Conservation (phyloP, 495 filamentous ascomycete genomes). For the Recurvomyces mirabilis region DNA sequence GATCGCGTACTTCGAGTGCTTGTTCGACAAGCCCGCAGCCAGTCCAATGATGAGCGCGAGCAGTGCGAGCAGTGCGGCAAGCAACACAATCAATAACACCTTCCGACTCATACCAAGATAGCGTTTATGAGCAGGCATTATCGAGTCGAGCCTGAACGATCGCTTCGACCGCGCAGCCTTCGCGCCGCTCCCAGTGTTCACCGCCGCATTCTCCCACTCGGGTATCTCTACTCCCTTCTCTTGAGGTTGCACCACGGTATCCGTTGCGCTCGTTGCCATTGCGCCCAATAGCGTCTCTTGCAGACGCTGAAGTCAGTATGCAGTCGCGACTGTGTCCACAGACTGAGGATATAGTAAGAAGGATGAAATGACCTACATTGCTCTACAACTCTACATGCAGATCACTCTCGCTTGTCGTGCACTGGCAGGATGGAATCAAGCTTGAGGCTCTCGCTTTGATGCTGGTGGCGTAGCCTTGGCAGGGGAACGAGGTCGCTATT, state of each 20-base stretch:
- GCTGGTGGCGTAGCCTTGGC: too few species aligned
- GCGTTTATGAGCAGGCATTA: conserved; percentile 32
- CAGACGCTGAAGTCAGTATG: too few species aligned
- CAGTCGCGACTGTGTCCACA: too few species aligned
- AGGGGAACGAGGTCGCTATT: too few species aligned
- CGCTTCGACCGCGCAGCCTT: neutral
- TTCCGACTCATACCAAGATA: conserved; percentile 35
- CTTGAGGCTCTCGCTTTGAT: too few species aligned
- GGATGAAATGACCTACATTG: too few species aligned
- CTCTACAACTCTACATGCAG: too few species aligned
- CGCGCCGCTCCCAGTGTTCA: neutral
- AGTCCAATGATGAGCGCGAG: conserved; percentile 46
- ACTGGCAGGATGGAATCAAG: too few species aligned
- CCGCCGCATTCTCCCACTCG: conserved; percentile 12
- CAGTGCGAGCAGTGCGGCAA: conserved; percentile 28
- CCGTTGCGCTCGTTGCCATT: neutral
- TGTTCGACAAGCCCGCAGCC: conserved; percentile 40
- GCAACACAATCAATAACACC: conserved; percentile 32
- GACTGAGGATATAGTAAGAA: too few species aligned
- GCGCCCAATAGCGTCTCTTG: too few species aligned
- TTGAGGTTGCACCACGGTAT: neutral
- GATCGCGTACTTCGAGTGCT: conserved; percentile 5
- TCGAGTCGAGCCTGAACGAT: conserved; percentile 21
- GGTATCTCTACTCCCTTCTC: conserved; percentile 23
- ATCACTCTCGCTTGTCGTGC: too few species aligned